Conservation (phyloP, 192 early-diverging fungal genomes). For the Entomortierella lignicola region DNA sequence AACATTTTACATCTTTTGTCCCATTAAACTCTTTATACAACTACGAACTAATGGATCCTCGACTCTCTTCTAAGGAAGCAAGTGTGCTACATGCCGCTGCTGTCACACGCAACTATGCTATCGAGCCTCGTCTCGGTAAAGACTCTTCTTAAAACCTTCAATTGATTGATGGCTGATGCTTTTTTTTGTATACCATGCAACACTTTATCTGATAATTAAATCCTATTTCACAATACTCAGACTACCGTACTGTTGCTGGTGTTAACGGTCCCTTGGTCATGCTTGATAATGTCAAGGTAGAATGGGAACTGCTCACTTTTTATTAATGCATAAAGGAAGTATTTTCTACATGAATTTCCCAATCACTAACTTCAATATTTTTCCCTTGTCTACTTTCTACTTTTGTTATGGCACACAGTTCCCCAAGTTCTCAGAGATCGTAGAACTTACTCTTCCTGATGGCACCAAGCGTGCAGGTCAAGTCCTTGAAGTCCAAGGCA, state of each 20-base stretch:
- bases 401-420: conserved; percentile 63
- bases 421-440: conserved; percentile 98
- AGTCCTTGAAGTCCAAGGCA: conserved; percentile 97
- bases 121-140: conserved; percentile 89
- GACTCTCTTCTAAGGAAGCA: conserved; percentile 68
- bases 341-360: neutral
- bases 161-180: neutral
- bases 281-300: conserved; percentile 97
- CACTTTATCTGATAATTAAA: neutral
- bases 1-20: neutral
- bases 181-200: neutral
- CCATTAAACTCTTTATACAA: neutral
- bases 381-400: neutral
- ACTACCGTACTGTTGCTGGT: conserved; percentile 97
- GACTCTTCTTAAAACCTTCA: neutral
- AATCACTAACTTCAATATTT: conserved; percentile 1
- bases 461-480: conserved; percentile 95
- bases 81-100: conserved; percentile 87
- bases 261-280: conserved; percentile 99
- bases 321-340: neutral
- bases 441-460: conserved; percentile 96
- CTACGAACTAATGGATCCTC: conserved; percentile 44
- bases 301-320: neutral
- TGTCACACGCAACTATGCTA: conserved; percentile 86
- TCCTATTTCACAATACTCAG: conserved; percentile 57